Conservation (phyloP, 2,329 filamentous ascomycete species). For the Fusarium equiseti region DNA sequence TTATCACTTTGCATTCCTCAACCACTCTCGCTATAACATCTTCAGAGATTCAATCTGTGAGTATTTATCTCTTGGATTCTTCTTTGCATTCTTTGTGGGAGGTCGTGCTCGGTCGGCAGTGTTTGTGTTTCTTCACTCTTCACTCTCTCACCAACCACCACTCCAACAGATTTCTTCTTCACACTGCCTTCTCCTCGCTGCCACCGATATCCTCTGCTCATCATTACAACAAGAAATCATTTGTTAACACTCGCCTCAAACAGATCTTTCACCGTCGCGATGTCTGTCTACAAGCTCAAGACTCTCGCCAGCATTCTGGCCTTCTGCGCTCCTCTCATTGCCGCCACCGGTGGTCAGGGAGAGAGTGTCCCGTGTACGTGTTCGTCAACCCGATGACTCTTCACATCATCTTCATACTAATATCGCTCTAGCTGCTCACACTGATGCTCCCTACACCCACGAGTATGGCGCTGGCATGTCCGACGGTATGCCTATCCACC, state of each 20-base stretch:
- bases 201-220: too few relatives aligned
- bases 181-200: not conserved
- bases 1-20: constrained; percentile 14
- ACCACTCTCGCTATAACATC: constrained; percentile 9
- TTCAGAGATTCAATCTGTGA: constrained; percentile 30
- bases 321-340: constrained; percentile 39
- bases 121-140: not conserved
- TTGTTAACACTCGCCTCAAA: constrained; percentile 4
- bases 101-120: not conserved
- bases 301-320: constrained; percentile 41
- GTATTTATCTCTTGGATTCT: not conserved
- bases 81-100: not conserved
- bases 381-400: not conserved
- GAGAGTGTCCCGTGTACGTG: constrained; percentile 41
- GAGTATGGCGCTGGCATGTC: constrained; percentile 50
- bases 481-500: constrained; percentile 46
- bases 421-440: constrained; percentile 44
- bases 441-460: constrained; percentile 49
- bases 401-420: constrained; percentile 1
- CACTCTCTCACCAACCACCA: not conserved
- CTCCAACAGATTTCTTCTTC: not conserved
- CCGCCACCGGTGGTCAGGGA: constrained; percentile 27
- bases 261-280: constrained; percentile 38
- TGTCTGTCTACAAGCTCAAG: constrained; percentile 50
- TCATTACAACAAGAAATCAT: not conserved